Evolutionary conservation across 257 asterid genomes (phyloP), one percentile per base, ranked within the genome.

Genomic region (Agastache rugosa): DNA sequence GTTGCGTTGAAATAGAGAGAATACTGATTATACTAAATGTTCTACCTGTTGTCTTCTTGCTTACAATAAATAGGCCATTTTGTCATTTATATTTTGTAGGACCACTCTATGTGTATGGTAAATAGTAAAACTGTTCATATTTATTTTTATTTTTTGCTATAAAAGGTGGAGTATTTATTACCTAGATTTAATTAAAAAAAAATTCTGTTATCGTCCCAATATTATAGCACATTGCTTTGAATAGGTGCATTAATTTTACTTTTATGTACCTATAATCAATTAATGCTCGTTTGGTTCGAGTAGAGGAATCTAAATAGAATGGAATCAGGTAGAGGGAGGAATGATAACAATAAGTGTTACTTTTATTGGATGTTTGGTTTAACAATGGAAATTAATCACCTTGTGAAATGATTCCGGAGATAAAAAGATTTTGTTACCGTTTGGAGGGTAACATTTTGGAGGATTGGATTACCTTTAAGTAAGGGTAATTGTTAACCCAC

Each of bases 1-100:
- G 25, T 75, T 78, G 63, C 77, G 60, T 50, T 62, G 76, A 80
- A 44, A 69, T 34, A 44, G 39, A 75, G 74, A 61, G 55, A 50
- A 5, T 5, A 6, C 29, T 34, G 54, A 11, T 70, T 37, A 67
- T 67, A 25, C 59, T 6, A n/a, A 37, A 35, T 69, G 44, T 64
- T 75, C 20, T 19, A 54, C 44, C 9, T 50, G 27, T 75, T 65
- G 71, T 62, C 73, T 73, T n/a, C 29, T 78, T 74, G 29, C 60
- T 59, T 60, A 66, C 47, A 66, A 11, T 60, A 39, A 44, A 74
- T 23, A 11, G 16, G 0, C 19, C 37, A 67, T 22, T 60, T 59
- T 64, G 37, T 47, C 48, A 22, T 63, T 55, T 60, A 3, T 48
- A 53, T 34, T 72, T 27, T 56, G 71, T 54, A 23, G 50, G 63